phyloP scores from a whole-genome alignment of 2,329 filamentous ascomycete species.

The Arthrobotrys musiformis region DNA sequence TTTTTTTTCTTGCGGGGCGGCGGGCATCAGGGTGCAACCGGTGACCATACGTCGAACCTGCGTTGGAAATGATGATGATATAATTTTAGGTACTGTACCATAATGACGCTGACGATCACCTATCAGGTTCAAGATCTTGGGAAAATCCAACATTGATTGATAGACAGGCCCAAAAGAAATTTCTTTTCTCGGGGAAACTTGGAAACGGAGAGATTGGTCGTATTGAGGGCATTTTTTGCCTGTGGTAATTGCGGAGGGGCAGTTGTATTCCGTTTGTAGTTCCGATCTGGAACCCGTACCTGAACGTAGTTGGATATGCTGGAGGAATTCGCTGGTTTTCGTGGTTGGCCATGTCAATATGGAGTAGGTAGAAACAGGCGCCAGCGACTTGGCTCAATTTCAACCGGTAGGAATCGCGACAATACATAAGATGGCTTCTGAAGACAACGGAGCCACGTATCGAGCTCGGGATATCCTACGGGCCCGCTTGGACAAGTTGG shows the following conservation, averaged over 20 bases:
- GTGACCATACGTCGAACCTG: background rate
- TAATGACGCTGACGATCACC: slow-evolving; percentile 39
- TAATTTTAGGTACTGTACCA: slow-evolving; percentile 18
- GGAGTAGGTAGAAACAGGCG: slow-evolving; percentile 53
- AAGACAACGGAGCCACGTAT: slow-evolving; percentile 40
- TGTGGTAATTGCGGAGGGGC: slow-evolving; percentile 1
- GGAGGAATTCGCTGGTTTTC: slow-evolving; percentile 53
- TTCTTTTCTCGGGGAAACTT: slow-evolving; percentile 29
- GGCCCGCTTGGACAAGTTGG: slow-evolving; percentile 14
- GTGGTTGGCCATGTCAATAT: slow-evolving; percentile 42
- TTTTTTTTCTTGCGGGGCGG: background rate
- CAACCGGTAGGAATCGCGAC: slow-evolving; percentile 30
- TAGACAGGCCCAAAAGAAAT: background rate
- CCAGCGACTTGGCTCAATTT: slow-evolving; percentile 37
- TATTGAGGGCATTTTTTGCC: slow-evolving; percentile 13
- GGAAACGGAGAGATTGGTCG: slow-evolving; percentile 23
- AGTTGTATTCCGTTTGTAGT: slow-evolving; percentile 39
- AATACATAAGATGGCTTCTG: background rate
- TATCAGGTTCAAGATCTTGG: slow-evolving; percentile 17
- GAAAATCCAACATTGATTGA: slow-evolving; percentile 17
- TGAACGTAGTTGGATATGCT: slow-evolving; percentile 25
- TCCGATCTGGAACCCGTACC: slow-evolving; percentile 33
- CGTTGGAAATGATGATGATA: slow-evolving; percentile 36
- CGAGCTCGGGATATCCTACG: slow-evolving; percentile 38
- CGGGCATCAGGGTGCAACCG: background rate